These are phyloP conservation scores for Ophiosphaerella narmari DNA, from an alignment of 2,329 filamentous ascomycete species.

Conservation along the genomic window DNA sequence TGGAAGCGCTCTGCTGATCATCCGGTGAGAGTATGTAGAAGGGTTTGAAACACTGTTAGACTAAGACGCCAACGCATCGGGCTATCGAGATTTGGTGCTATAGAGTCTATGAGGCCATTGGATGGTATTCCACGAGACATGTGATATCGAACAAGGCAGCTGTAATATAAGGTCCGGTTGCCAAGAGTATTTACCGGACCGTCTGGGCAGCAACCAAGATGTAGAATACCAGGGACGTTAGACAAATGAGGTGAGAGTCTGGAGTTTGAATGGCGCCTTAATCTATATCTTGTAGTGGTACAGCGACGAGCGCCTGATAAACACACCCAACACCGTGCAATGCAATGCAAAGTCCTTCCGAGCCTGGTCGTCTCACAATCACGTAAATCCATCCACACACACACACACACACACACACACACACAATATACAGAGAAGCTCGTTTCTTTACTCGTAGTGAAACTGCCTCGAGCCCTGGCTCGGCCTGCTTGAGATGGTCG, in stretches of 20 bases:
- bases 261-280: neutral
- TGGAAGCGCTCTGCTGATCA: neutral
- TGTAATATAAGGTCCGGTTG: slow-evolving; percentile 1
- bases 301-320: slow-evolving; percentile 1
- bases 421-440: slow-evolving; percentile 7
- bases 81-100: neutral
- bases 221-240: neutral
- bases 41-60: neutral
- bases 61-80: neutral
- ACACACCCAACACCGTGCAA: slow-evolving; percentile 14
- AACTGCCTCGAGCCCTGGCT: slow-evolving; percentile 8
- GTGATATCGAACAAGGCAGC: neutral
- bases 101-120: neutral
- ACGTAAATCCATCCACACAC: slow-evolving; percentile 24
- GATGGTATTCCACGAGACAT: neutral
- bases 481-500: slow-evolving; percentile 8
- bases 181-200: slow-evolving; percentile 5
- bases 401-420: slow-evolving; percentile 28
- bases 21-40: slow-evolving; percentile 13
- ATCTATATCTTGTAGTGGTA: slow-evolving; percentile 3
- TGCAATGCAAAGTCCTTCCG: slow-evolving; percentile 1
- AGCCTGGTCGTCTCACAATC: slow-evolving; percentile 13
- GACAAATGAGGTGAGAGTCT: too few relatives aligned
- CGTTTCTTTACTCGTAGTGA: slow-evolving; percentile 4
- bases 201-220: slow-evolving; percentile 5